Base-by-base conservation (phyloP, 2,329 filamentous ascomycete genomes). In the Aspergillus aculeatus region DNA sequence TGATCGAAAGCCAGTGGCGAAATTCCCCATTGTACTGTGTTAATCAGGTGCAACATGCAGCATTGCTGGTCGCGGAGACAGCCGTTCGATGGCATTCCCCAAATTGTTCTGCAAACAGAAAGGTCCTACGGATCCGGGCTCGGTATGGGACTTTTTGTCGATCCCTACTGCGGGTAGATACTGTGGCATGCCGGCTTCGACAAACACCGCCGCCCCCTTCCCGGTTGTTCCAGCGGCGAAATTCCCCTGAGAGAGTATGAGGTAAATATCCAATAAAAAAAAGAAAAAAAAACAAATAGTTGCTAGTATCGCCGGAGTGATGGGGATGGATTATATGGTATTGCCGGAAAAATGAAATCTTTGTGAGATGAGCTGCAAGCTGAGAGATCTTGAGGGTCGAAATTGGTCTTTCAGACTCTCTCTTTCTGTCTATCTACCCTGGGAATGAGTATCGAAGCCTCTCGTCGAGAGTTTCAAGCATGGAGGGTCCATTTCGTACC, bases 161-260 rank as follows among this genome's bases (percentile, higher is more conserved):
- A 55, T 55, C 53, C 53, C 26, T 55, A 47, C 53, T 55, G 29
- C 53, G 53, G 41, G n/a, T 24, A 48, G 31, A 21, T n/a, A 19
- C 23, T 48, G 41, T 55, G 53, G 53, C 53, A 55, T 55, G 53
- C 44, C 53, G 41, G 53, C 11, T 55, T 55, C 41, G 53, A 47
- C 41, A 55, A 55, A 44, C 38, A 44, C 53, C 53, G 26, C 53
- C 52, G 24, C 31, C 29, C 50, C 50, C 50, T 38, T 26, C 51
- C 53, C 53, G 48, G 29, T 50, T 26, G 23, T 29, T 50, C 41
- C 53, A 44, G 41, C 47, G 53, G 41, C 53, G 41, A 47, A 55
- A 55, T 55, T 26, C 29, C 26, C 52, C 52, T 47, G 38, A 12
- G 32, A 29, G 26, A 29, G 11, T 35, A 35, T 35, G 32, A 35